Base-by-base conservation (phyloP, 495 filamentous ascomycete species). In the Lophiostoma macrostomum region DNA sequence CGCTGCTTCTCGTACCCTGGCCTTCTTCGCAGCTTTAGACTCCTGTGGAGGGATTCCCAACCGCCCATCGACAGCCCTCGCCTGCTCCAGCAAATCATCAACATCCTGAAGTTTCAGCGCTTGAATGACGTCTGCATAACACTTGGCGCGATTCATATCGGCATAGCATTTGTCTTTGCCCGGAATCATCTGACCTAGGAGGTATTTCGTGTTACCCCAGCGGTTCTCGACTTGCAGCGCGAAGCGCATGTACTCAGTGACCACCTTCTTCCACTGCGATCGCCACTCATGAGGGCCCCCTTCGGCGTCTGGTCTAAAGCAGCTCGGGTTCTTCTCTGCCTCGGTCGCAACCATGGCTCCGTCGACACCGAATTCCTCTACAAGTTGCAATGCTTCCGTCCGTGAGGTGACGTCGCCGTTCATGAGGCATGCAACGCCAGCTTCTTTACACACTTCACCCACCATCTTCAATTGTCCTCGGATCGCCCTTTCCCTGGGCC, bases 281-380 rank as follows among this genome's bases (percentile, higher is more conserved):
- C 38, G 41, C 48, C 60, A 57, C 29, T 50, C 54, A 23, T 84
- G 35, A 12, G 46, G 61, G 2, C 85, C 84, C 1, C 86, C 87
- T 24, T 85, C 79, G 0, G 73, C 80, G 24, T 77, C 67, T 1
- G 74, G 58, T 27, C 85, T 77, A 73, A 97, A 98, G 52, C 83
- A 86, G 36, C 86, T 91, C 16, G 88, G 79, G 59, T 98, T 97
- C 51, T 80, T 73, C 73, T 97, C 93, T 0, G 93, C 93, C 5
- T 86, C 76, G 2, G 86, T 91, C 10, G 93, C 94, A 63, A 98
- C 96, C 93, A 98, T 98, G 39, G 87, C 91, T 12, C 91, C 93
- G 61, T 97, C 93, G 2, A 86, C 88, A 4, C 84, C 85, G 60
- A 76, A 95, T 63, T 95, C 84, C 13, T 74, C 39, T 44, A 87